Evolutionary conservation across 2,329 filamentous ascomycete genomes (phyloP).

Genomic region (Fusarium sarcochroum): DNA sequence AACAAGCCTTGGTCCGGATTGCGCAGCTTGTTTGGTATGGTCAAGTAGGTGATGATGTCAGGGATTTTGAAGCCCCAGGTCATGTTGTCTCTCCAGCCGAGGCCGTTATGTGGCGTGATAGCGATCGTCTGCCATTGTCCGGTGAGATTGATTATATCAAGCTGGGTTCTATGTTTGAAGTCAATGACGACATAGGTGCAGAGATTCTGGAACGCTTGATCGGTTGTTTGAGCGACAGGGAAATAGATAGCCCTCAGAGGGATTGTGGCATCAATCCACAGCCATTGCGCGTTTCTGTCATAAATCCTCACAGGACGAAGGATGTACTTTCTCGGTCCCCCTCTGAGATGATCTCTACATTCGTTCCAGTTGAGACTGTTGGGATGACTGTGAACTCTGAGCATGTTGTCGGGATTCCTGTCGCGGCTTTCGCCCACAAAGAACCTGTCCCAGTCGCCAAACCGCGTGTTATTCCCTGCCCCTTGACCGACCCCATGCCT

Average conservation of each 20-base stretch:
- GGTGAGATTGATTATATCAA: rapidly evolving
- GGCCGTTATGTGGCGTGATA: neutral
- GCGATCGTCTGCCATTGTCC: rapidly evolving
- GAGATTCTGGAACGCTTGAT: neutral
- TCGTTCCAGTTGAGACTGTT: constrained; percentile 27
- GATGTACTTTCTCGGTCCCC: constrained; percentile 11
- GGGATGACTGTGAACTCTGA: neutral
- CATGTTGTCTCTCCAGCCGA: neutral
- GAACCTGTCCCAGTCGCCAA: constrained; percentile 15
- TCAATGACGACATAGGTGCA: constrained; percentile 30
- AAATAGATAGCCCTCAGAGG: constrained; percentile 20
- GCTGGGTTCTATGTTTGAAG: neutral
- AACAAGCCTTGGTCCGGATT: neutral
- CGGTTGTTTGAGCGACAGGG: neutral
- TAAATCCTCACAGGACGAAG: constrained; percentile 11
- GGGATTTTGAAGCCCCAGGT: constrained; percentile 18
- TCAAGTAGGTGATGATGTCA: constrained; percentile 16
- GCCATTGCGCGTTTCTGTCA: neutral
- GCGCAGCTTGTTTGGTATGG: constrained; percentile 12
- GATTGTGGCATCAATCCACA: constrained; percentile 20
- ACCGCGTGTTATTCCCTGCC: rapidly evolving
- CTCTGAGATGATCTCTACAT: neutral
- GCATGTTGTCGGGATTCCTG: neutral
- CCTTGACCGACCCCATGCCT: rapidly evolving
- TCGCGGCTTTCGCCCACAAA: constrained; percentile 12